Evolutionary conservation across 2,329 filamentous ascomycete species (phyloP).

Genomic region (Zymoseptoria crescenta): DNA sequence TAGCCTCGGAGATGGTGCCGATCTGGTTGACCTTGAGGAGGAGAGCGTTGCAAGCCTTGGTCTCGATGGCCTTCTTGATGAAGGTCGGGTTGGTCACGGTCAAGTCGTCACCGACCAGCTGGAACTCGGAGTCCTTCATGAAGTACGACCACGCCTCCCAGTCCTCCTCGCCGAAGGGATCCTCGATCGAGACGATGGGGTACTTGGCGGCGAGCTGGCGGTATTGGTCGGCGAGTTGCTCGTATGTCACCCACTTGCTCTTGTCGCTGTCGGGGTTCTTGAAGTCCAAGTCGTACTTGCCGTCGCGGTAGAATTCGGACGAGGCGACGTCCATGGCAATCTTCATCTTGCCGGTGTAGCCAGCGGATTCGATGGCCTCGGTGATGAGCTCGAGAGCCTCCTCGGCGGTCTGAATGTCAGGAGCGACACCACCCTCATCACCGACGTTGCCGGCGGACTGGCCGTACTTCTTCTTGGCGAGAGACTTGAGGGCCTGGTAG

Average conservation of each 20-base stretch:
- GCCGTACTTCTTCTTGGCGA: conserved; percentile 99
- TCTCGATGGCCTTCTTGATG: conserved; percentile 99
- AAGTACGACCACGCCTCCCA: conserved; percentile 99
- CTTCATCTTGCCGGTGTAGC: conserved; percentile 92
- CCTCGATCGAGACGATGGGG: conserved; percentile 97
- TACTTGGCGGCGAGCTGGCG: conserved; percentile 83
- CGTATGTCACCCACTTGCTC: conserved; percentile 97
- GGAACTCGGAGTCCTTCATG: conserved; percentile 97
- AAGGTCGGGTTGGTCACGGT: conserved; percentile 98
- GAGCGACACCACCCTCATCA: conserved; percentile 98
- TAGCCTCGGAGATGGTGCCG: conserved; percentile 95
- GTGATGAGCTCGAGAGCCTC: conserved; percentile 96
- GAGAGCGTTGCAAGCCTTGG: conserved; percentile 97
- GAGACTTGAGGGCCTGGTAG: conserved; percentile 93
- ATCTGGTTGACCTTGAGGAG: conserved; percentile 99
- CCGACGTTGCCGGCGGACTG: conserved; percentile 98
- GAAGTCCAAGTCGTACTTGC: conserved; percentile 99
- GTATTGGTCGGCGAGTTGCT: conserved; percentile 92
- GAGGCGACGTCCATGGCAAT: conserved; percentile 99
- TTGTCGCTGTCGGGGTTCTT: conserved; percentile 98
- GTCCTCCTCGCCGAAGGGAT: conserved; percentile 98
- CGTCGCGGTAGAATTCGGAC: conserved; percentile 99
- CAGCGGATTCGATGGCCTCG: conserved; percentile 86
- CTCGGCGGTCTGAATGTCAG: conserved; percentile 93
- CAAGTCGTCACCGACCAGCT: conserved; percentile 97